Base-by-base conservation (phyloP, 73 alveolate species). In the Symbiodinium natans region DNA sequence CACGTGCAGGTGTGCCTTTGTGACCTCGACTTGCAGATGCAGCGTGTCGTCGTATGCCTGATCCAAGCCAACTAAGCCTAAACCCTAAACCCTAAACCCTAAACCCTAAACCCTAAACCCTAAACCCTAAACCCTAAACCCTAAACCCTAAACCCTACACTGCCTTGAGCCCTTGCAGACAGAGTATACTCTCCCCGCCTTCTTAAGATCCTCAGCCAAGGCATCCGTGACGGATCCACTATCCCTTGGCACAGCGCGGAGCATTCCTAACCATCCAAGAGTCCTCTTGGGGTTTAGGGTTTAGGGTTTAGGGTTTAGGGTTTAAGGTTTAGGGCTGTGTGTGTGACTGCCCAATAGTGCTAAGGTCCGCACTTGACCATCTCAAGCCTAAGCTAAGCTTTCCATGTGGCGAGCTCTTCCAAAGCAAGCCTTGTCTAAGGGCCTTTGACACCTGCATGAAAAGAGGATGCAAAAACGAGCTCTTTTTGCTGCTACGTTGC, bases 1-100 rank as follows among this genome's bases (percentile, higher is more conserved):
- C 59, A 46, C 59, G 13, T 7, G 59, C 59, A 46, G 59, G 59
- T 9, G 59, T 46, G 46, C 94, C 94, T 88, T 88, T 42, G 95
- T 88, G 31, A 88, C 86, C 71, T 88, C 95, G 86, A 88, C 33
- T 71, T 88, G 95, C 85, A 88, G 43, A 40, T 88, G 95, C 95
- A 88, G 43, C 7, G 95, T 88, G 73, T 88, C 95, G 38, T 88
- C 95, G 23, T 38, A 88, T 10, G 95, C 95, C 95, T 88, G 40
- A 29, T 36, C 36, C 75, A 6, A 7, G 33, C 36, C 80, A 63
- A 13, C 13, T 46, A 6, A 13, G 13, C 59, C 59, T 46, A 9
- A 46, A 46, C 59, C 59, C 59, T 9, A 46, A 46, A 6, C 59
- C 59, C 59, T 46, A 13, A 46, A 46, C 59, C 59, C 59, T 9